Evolutionary conservation across 306 rosid species (phyloP), one percentile per base, ranked within the genome.

Genomic region (Geum urbanum): DNA sequence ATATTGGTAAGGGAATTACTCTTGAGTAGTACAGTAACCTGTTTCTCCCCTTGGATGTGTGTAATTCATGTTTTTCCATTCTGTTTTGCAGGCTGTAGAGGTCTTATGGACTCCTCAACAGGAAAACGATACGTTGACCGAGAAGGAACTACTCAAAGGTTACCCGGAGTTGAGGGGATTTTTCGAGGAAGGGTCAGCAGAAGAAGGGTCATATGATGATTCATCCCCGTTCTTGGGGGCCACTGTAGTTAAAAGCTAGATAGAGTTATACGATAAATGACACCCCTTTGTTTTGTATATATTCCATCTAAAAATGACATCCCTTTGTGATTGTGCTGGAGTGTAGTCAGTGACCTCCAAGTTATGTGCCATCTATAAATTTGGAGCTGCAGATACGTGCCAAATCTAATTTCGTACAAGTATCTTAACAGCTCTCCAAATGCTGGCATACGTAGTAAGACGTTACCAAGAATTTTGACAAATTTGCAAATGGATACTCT

Each of bases 1-100:
- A 76, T 92, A 80, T 71, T 92, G 66, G 98, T 92, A 84, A 81
- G 86, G 16, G 62, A 44, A 65, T 15, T 58, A 4, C 41, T 27
- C n/a, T 24, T 12, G 40, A 27, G 14, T 22, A 2, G 3, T 5
- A 12, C 19, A 72, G 22, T 20, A 18, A 52, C 4, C 37, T 32
- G 48, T 53, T 39, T 63, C 27, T 10, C 61, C 46, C 61, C 46
- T 32, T 40, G 37, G 19, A 61, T 19, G 35, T 57, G 54, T 19
- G 32, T 41, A 54, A 45, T 9, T 9, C 4, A 14, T 32, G 44
- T 70, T 9, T 59, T 0, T 35, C 13, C 37, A 32, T 59, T 32
- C 64, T 59, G 11, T 15, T 9, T 3, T 14, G 64, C 9, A 59
- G 64, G 64, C 64, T 8, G 64, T 35, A 13, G 64, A 59, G 44